A percentile compares a stretch with the other conserved stretches of the same genome.
Conservation (phyloP, 495 filamentous ascomycete species). For the Xylaria nigripes region DNA sequence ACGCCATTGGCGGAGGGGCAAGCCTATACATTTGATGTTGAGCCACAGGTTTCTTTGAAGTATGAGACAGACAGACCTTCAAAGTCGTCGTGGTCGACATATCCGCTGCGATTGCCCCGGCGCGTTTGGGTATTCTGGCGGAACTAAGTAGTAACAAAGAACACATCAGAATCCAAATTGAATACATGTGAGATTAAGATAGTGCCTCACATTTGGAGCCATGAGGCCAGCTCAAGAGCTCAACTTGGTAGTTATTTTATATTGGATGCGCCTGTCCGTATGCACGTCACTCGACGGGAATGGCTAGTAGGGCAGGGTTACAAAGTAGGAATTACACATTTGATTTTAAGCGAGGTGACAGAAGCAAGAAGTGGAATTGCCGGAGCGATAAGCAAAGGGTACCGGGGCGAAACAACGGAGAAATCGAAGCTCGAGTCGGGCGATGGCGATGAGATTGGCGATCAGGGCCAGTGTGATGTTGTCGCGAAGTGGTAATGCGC, state of each 20-base stretch:
- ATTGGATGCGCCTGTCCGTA: neutral
- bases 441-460: neutral
- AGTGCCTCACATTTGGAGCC: constrained; percentile 16
- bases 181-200: neutral
- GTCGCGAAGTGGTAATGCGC: neutral
- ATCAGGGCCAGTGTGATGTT: neutral
- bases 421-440: neutral
- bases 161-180: constrained; percentile 2
- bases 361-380: neutral
- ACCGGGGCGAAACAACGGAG: neutral
- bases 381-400: neutral
- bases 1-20: constrained; percentile 89
- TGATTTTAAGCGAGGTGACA: neutral
- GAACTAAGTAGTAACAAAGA: constrained; percentile 11
- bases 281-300: neutral
- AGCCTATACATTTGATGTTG: constrained; percentile 31
- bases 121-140: constrained; percentile 49
- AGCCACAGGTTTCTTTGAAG: neutral
- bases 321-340: neutral
- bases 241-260: constrained; percentile 1
- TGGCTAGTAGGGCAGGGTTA: neutral
- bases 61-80: constrained; percentile 44
- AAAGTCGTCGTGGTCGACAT: constrained; percentile 89
- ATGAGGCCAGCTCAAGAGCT: constrained; percentile 5
- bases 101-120: constrained; percentile 59